These are phyloP conservation scores for Curvularia verruculosa DNA, from an alignment of 2,329 filamentous ascomycete genomes.

Conservation along the genomic window DNA sequence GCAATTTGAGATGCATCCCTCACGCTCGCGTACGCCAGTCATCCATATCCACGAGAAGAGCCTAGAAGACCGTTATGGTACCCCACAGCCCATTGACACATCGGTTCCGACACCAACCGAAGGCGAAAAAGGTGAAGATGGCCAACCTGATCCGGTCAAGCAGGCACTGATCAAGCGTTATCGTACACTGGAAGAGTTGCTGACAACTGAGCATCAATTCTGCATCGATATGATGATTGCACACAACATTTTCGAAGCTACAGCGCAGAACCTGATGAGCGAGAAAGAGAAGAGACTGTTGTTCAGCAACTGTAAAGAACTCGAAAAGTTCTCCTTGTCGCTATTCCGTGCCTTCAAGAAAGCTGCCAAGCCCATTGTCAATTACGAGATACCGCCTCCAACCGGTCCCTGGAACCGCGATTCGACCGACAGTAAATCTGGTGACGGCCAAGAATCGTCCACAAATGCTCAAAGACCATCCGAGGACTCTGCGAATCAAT, in stretches of 20 bases:
- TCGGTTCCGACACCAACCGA: constrained; percentile 14
- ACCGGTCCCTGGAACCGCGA: constrained; percentile 35
- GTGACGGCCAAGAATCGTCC: constrained; percentile 24
- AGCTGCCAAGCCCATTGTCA: constrained; percentile 79
- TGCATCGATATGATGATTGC: constrained; percentile 96
- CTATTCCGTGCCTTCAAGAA: constrained; percentile 83
- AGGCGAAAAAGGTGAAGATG: constrained; percentile 21
- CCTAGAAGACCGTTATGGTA: constrained; percentile 28
- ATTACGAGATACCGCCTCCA: constrained; percentile 47
- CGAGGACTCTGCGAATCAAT: constrained; percentile 36
- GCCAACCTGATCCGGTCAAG: constrained; percentile 31
- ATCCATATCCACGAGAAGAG: constrained; percentile 25
- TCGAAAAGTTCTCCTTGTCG: constrained; percentile 80
- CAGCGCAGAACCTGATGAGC: constrained; percentile 79
- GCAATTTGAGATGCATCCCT: constrained; percentile 31
- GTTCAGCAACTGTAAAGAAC: constrained; percentile 90
- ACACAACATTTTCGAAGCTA: constrained; percentile 96
- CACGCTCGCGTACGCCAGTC: constrained; percentile 30
- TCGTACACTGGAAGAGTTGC: constrained; percentile 86
- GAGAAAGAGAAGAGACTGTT: constrained; percentile 85
- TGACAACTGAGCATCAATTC: constrained; percentile 91
- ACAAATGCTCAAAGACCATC: constrained; percentile 25
- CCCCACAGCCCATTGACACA: constrained; percentile 22
- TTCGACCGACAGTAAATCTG: constrained; percentile 25
- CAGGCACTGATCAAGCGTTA: constrained; percentile 72